Evolutionary conservation across 495 filamentous ascomycete species (phyloP), one percentile per base, ranked within the genome.

Genomic region (Mytilinidion resinicola): DNA sequence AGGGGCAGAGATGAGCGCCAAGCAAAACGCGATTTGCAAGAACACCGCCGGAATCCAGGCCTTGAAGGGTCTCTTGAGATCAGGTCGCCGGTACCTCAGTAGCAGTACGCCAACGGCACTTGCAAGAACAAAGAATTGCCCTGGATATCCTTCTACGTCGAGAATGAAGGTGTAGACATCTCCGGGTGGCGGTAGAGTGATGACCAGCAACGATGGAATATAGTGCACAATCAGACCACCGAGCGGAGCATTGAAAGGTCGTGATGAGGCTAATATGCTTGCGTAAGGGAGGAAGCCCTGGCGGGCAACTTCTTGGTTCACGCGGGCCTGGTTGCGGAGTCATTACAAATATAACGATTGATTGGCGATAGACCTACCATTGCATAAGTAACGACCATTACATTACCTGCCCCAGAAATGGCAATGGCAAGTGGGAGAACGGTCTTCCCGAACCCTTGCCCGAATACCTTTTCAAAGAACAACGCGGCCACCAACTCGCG

Each of bases 81-180:
- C 75, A 10, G 82, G 82, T 52, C 84, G 74, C 54, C 78, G 77
- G 57, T 74, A 78, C 9, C 87, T 80, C 5, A 90, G 74, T 65
- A 82, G 75, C 8, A 90, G 62, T 2, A 89, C 66, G 0, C 87
- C 86, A 21, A 84, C 57, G 0, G 80, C 79, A 0, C 78, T 71
- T 0, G 84, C 84, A 7, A 90, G 67, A 0, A 76, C 76, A 44
- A 82, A 80, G 53, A 88, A 73, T 53, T 85, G 81, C 0, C 74
- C 80, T 0, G 86, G 83, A 62, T 90, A 90, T 3, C 80, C 85
- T 62, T 87, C 85, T 1, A 88, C 83, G 38, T 88, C 83, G 9
- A 88, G 73, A 56, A 90, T 88, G 60, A 90, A 89, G 48, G 81
- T 84, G 66, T 88, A 90, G 5, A 85, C 81, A 47, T 85, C 79